Evolutionary conservation across 108 stramenopile species (phyloP).

Genomic region (Pelagomonas calceolata): DNA sequence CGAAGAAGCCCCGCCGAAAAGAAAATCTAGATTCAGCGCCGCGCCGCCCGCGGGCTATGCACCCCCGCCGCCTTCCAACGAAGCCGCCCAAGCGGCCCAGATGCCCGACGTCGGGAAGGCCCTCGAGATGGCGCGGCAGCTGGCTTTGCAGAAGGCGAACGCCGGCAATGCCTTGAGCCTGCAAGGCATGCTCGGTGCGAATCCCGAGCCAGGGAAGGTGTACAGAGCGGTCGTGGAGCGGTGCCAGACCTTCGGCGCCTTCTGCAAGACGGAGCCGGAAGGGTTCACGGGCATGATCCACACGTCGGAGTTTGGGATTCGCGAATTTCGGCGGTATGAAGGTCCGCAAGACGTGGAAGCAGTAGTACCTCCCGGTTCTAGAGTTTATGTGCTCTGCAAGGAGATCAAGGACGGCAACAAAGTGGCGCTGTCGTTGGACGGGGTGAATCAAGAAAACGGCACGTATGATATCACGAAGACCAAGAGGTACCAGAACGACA

Average conservation of each 20-base stretch:
- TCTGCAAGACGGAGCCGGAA: neutral
- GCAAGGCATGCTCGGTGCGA: neutral
- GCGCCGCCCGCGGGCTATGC: too few relatives aligned
- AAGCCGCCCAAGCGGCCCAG: too few relatives aligned
- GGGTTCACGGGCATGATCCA: neutral
- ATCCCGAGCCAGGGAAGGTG: neutral
- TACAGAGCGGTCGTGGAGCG: conserved; percentile 4
- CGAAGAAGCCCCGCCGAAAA: too few relatives aligned
- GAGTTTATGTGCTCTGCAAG: neutral
- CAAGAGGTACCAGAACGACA: neutral
- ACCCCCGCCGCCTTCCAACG: too few relatives aligned
- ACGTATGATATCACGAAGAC: neutral
- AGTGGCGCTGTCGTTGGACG: neutral
- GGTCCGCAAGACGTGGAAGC: neutral
- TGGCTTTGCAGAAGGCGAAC: conserved; percentile 38
- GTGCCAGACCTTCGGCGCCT: conserved; percentile 8
- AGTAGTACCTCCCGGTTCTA: neutral
- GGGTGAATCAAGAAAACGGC: neutral
- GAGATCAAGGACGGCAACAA: neutral
- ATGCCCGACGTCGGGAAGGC: too few relatives aligned
- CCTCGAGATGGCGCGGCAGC: too few relatives aligned
- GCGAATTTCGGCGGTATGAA: neutral
- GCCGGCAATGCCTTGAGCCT: conserved; percentile 46
- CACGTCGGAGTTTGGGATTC: neutral
- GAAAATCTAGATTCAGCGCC: too few relatives aligned